A percentile compares a stretch with the other conserved stretches of the same genome.
These are phyloP conservation scores for Monilinia vaccinii-corymbosi DNA, from an alignment of 2,329 filamentous ascomycete genomes.

Conservation along the genomic window DNA sequence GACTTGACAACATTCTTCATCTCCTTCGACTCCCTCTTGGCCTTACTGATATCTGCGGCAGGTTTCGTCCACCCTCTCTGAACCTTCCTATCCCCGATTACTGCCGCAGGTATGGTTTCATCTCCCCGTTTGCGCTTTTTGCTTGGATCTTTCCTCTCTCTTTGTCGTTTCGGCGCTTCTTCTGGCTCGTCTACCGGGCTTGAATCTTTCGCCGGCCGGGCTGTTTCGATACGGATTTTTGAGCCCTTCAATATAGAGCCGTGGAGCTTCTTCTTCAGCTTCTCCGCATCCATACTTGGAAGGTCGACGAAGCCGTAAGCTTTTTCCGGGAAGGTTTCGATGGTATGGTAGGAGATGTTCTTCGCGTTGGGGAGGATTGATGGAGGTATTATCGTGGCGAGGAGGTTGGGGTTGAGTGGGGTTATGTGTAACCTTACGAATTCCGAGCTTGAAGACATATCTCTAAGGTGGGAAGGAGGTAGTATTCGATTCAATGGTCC, in stretches of 20 bases:
- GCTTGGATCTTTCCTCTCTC: constrained; percentile 33
- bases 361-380: constrained; percentile 56
- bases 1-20: constrained; percentile 55
- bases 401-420: constrained; percentile 68
- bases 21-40: constrained; percentile 43
- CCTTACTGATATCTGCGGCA: constrained; percentile 40
- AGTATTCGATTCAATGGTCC: neutral
- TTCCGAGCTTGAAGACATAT: constrained; percentile 14
- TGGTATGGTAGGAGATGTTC: constrained; percentile 78
- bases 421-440: constrained; percentile 71
- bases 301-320: constrained; percentile 86
- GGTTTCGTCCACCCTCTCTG: constrained; percentile 40
- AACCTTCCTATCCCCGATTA: constrained; percentile 47
- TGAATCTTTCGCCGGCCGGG: constrained; percentile 50
- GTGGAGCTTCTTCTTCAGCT: constrained; percentile 83
- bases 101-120: constrained; percentile 54
- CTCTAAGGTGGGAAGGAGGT: too few relatives aligned
- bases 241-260: constrained; percentile 74
- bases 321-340: constrained; percentile 83
- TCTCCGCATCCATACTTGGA: constrained; percentile 74
- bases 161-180: constrained; percentile 33
- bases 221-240: constrained; percentile 79
- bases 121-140: constrained; percentile 42
- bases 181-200: constrained; percentile 26
- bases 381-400: constrained; percentile 62